phyloP scores from a whole-genome alignment of 2,329 filamentous ascomycete genomes.

The Raffaelea albimanens region DNA sequence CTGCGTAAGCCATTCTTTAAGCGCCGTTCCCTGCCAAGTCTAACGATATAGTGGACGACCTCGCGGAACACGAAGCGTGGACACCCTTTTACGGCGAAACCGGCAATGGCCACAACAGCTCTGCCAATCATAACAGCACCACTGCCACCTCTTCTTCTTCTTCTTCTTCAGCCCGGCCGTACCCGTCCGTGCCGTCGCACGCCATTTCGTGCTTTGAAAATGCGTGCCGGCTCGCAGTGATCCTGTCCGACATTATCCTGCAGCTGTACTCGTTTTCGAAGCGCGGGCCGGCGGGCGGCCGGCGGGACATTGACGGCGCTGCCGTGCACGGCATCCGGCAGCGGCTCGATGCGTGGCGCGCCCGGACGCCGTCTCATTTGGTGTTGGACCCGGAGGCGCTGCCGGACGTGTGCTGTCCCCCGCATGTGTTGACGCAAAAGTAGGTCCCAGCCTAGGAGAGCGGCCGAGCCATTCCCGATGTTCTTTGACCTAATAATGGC shows the following conservation, averaged over 20 bases:
- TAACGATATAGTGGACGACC: slow-evolving; percentile 12
- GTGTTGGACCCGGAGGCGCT: slow-evolving; percentile 9
- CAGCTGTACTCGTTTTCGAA: slow-evolving; percentile 14
- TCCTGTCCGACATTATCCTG: slow-evolving; percentile 17
- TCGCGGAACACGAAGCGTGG: slow-evolving; percentile 13
- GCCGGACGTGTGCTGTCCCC: slow-evolving; percentile 10
- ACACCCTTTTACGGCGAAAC: slow-evolving; percentile 7
- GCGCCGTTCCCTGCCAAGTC: background rate
- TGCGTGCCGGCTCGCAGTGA: slow-evolving; percentile 16
- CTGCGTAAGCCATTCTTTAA: slow-evolving; percentile 1
- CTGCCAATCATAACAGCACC: background rate
- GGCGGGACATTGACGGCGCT: slow-evolving; percentile 4
- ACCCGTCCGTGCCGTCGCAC: slow-evolving; percentile 15
- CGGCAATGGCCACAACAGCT: background rate
- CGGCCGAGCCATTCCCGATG: too few relatives aligned
- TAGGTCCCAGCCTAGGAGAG: slow-evolving; percentile 1
- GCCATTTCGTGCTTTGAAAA: slow-evolving; percentile 17
- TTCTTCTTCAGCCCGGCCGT: too few relatives aligned
- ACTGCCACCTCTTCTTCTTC: background rate
- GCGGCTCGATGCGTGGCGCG: slow-evolving; percentile 11
- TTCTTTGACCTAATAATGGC: too few relatives aligned
- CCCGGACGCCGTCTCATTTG: slow-evolving; percentile 9
- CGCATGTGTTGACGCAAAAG: slow-evolving; percentile 14
- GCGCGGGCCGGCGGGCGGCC: too few relatives aligned
- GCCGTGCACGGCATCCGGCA: slow-evolving; percentile 5